Conservation (phyloP, 495 filamentous ascomycete species). For the Aspergillus funiculosus region DNA sequence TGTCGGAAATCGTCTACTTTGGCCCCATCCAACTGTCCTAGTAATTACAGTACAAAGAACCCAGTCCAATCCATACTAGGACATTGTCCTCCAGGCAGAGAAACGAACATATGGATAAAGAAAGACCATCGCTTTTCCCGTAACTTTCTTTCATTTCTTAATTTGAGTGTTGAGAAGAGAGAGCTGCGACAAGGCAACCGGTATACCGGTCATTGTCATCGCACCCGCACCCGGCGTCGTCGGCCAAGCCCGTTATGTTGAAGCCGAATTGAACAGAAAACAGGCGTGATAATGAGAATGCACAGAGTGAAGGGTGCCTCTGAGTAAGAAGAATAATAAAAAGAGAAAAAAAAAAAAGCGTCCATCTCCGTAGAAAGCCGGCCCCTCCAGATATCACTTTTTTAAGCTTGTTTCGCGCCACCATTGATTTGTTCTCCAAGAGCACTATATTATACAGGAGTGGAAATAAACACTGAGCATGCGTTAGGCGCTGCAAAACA, state of each 20-base stretch:
- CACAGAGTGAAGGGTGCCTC: slow-evolving; percentile 1
- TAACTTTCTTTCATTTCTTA: slow-evolving; percentile 17
- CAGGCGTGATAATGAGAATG: slow-evolving; percentile 8
- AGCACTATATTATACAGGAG: slow-evolving; percentile 24
- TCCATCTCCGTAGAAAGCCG: slow-evolving; percentile 11
- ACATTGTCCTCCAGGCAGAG: slow-evolving; percentile 3
- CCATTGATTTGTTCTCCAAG: slow-evolving; percentile 13
- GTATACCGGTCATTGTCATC: slow-evolving; percentile 4
- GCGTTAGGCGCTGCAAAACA: slow-evolving; percentile 7
- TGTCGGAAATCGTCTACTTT: slow-evolving; percentile 5
- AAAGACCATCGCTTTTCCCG: slow-evolving; percentile 16
- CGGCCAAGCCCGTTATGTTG: slow-evolving; percentile 16
- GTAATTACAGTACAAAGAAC: slow-evolving; percentile 25
- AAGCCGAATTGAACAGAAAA: slow-evolving; percentile 11
- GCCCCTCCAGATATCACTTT: slow-evolving; percentile 20
- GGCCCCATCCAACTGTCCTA: slow-evolving; percentile 16
- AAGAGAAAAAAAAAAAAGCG: slow-evolving; percentile 13
- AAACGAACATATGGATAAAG: slow-evolving; percentile 10
- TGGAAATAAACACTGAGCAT: slow-evolving; percentile 16
- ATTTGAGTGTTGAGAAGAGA: slow-evolving; percentile 7
- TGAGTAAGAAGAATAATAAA: too few species aligned
- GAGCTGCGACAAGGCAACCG: neutral
- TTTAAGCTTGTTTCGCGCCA: slow-evolving; percentile 18
- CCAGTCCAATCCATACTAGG: slow-evolving; percentile 9
- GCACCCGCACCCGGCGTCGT: slow-evolving; percentile 10